Percentiles rank a stretch among this genome's conserved stretches.
phyloP scores from a whole-genome alignment of 176 grass and related monocot genomes.

The Musa itinerans region DNA sequence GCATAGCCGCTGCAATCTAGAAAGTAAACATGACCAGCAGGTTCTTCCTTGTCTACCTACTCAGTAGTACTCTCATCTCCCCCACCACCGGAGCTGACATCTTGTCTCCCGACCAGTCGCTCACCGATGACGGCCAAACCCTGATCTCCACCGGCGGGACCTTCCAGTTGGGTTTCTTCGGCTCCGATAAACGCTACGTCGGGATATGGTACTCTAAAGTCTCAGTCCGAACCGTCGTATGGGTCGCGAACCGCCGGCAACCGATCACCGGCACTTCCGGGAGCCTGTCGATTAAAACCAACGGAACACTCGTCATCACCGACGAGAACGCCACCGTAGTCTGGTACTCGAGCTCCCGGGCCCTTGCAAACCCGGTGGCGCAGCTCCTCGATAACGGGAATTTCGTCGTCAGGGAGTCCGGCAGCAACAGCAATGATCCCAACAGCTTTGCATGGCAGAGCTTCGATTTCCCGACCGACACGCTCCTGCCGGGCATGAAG shows the following conservation, averaged over 20 bases:
- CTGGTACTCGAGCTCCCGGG: not conserved
- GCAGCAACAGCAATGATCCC: not conserved
- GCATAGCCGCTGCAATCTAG: no score
- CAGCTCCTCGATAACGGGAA: not conserved
- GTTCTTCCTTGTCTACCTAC: not conserved
- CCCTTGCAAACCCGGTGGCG: not conserved
- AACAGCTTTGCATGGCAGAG: not conserved
- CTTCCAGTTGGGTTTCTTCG: constrained; percentile 1
- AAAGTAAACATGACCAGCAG: no score
- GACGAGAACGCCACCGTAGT: not conserved
- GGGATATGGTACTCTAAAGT: constrained; percentile 15
- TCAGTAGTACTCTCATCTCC: not conserved
- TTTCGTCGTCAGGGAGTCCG: not conserved
- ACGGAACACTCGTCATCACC: constrained; percentile 7
- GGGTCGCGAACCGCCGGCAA: not conserved
- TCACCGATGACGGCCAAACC: not conserved
- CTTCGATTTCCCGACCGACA: not conserved
- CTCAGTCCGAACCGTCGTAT: not conserved
- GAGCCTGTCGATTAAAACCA: not conserved
- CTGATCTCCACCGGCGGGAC: not conserved
- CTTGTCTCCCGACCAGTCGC: not conserved
- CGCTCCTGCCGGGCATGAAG: not conserved
- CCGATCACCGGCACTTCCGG: not conserved
- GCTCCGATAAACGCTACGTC: not conserved
- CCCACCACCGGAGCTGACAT: not conserved